phyloP scores from a whole-genome alignment of 495 filamentous ascomycete genomes.

The Penicillium lividum region DNA sequence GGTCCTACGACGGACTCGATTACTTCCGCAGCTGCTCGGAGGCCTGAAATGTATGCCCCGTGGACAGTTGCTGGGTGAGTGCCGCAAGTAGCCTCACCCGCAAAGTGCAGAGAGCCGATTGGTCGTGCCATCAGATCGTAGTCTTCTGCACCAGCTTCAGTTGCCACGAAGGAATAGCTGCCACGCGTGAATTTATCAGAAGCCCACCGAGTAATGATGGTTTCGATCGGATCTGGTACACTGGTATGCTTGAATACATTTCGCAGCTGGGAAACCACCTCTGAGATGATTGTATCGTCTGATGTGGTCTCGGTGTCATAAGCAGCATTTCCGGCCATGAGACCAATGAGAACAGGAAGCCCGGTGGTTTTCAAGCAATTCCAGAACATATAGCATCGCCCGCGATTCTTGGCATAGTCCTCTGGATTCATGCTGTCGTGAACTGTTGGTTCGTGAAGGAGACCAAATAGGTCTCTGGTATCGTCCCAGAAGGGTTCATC shows the following conservation, averaged over 20 bases:
- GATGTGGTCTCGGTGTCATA: constrained; percentile 75
- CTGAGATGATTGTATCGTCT: constrained; percentile 71
- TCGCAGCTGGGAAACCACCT: constrained; percentile 73
- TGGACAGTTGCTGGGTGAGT: constrained; percentile 97
- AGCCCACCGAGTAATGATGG: constrained; percentile 92
- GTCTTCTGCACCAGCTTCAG: constrained; percentile 77
- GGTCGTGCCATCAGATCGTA: constrained; percentile 90
- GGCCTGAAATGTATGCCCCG: constrained; percentile 90
- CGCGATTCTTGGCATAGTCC: constrained; percentile 64
- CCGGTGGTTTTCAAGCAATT: constrained; percentile 89
- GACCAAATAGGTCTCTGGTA: constrained; percentile 90
- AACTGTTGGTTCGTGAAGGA: constrained; percentile 69
- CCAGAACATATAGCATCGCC: constrained; percentile 96
- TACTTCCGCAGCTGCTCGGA: constrained; percentile 84
- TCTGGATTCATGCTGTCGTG: constrained; percentile 57
- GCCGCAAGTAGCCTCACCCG: constrained; percentile 92
- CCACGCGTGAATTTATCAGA: constrained; percentile 85
- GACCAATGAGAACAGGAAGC: constrained; percentile 79
- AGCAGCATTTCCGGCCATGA: constrained; percentile 97
- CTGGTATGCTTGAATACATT: constrained; percentile 61
- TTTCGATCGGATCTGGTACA: constrained; percentile 78
- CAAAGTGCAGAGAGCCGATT: constrained; percentile 90
- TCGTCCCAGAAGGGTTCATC: constrained; percentile 89
- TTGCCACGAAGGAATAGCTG: constrained; percentile 90
- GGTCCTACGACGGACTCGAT: constrained; percentile 77